Percentiles rank a stretch among this genome's conserved stretches.
Evolutionary conservation across 225 moss, liverwort and hornwort genomes (phyloP).

Genomic region (Rhytidiadelphus loreus): DNA sequence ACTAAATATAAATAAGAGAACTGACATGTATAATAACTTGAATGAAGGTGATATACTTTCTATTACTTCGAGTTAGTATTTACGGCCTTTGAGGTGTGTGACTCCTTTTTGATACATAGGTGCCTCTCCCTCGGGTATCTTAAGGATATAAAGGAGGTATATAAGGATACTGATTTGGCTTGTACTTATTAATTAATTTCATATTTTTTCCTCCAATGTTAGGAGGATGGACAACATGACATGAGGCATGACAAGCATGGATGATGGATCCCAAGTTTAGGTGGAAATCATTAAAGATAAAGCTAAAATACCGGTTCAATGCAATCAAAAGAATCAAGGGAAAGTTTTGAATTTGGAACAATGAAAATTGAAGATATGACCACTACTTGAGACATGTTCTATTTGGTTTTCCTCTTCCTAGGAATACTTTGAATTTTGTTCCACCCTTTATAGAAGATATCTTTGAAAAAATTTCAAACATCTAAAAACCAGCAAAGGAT

Average conservation of each 20-base stretch:
- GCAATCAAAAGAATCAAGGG: background rate
- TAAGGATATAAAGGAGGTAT: background rate
- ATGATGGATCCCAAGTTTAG: background rate
- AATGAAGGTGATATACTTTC: background rate
- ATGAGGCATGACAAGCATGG: fast-evolving
- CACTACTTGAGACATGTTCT: fast-evolving
- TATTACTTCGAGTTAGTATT: background rate
- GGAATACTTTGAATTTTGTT: background rate
- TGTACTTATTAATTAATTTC: background rate
- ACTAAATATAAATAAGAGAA: background rate
- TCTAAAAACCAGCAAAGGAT: fast-evolving
- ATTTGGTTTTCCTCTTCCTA: background rate
- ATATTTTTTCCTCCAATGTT: fast-evolving
- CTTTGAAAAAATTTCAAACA: background rate
- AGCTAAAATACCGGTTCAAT: fast-evolving
- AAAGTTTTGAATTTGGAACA: background rate
- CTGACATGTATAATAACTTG: background rate
- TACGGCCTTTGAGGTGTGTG: fast-evolving
- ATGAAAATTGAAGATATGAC: background rate
- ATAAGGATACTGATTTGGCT: fast-evolving
- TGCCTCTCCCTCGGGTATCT: fast-evolving
- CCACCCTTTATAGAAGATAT: fast-evolving
- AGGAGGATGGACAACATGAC: fast-evolving
- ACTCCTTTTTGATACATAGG: fast-evolving
- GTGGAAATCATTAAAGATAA: background rate